phyloP scores from a whole-genome alignment of 2,329 filamentous ascomycete species.

The Tolypocladium guangdongense region DNA sequence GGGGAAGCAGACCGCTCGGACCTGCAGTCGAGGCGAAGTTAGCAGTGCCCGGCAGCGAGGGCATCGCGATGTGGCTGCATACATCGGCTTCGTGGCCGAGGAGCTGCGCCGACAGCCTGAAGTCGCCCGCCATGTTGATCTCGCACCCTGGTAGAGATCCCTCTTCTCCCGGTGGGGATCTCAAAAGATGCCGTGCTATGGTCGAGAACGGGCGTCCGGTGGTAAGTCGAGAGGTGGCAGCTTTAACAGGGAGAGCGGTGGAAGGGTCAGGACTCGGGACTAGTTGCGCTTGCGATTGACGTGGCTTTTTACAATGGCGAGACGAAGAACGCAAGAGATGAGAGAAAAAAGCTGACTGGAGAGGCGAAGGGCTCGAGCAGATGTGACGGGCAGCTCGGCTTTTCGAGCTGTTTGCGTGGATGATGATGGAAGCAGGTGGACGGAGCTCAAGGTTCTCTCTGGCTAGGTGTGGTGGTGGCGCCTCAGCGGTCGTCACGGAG shows the following conservation, averaged over 20 bases:
- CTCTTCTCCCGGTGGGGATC: neutral
- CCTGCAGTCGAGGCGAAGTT: conserved; percentile 39
- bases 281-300: neutral
- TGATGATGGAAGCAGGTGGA: conserved; percentile 5
- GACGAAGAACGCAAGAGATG: neutral
- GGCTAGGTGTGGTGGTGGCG: too few relatives aligned
- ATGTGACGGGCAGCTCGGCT: neutral
- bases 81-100: conserved; percentile 91
- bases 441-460: conserved; percentile 1
- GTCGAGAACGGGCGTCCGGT: neutral
- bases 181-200: neutral
- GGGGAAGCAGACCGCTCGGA: conserved; percentile 76
- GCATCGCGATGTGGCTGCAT: conserved; percentile 9
- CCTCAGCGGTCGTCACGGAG: too few relatives aligned
- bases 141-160: neutral
- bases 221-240: neutral
- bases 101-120: conserved; percentile 87
- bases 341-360: neutral
- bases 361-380: neutral
- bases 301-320: neutral
- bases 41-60: neutral
- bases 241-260: neutral
- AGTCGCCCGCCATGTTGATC: conserved; percentile 61
- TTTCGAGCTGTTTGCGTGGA: neutral
- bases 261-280: too few relatives aligned